These are phyloP conservation scores for Blastobotrys terrestris DNA, from an alignment of 805 yeast genomes.

Conservation along the genomic window DNA sequence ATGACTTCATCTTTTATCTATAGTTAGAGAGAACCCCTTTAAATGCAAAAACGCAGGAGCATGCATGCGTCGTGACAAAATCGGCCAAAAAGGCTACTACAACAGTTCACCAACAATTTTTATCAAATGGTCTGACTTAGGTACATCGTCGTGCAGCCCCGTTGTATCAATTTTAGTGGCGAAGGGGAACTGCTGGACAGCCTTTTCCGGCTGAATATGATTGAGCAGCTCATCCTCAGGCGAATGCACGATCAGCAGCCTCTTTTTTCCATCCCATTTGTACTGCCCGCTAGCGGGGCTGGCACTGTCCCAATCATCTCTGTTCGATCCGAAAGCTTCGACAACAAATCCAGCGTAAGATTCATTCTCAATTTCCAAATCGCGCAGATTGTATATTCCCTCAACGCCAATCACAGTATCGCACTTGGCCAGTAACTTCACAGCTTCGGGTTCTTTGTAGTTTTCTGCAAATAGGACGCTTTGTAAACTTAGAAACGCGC, in stretches of 20 bases:
- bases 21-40: too few species aligned
- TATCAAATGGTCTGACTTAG: not conserved
- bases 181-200: not conserved
- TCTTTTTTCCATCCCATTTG: not conserved
- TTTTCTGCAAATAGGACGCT: slow-evolving; percentile 16
- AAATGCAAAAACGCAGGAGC: too few species aligned
- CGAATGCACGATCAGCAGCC: slow-evolving; percentile 51
- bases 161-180: not conserved
- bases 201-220: slow-evolving; percentile 5
- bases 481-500: slow-evolving; percentile 62
- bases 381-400: slow-evolving; percentile 58
- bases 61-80: too few species aligned
- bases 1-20: too few species aligned
- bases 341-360: slow-evolving; percentile 48
- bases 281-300: slow-evolving; percentile 17
- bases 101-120: not conserved
- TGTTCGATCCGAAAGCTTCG: slow-evolving; percentile 46
- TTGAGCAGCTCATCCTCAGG: slow-evolving; percentile 57
- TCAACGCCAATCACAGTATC: slow-evolving; percentile 37
- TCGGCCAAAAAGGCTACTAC: too few species aligned
- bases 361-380: slow-evolving; percentile 56
- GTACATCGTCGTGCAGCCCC: not conserved
- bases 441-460: not conserved
- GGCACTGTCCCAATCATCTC: slow-evolving; percentile 22
- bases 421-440: slow-evolving; percentile 2